phyloP scores from a whole-genome alignment of 192 early-diverging fungal species.

The Backusella parvicylindrica region DNA sequence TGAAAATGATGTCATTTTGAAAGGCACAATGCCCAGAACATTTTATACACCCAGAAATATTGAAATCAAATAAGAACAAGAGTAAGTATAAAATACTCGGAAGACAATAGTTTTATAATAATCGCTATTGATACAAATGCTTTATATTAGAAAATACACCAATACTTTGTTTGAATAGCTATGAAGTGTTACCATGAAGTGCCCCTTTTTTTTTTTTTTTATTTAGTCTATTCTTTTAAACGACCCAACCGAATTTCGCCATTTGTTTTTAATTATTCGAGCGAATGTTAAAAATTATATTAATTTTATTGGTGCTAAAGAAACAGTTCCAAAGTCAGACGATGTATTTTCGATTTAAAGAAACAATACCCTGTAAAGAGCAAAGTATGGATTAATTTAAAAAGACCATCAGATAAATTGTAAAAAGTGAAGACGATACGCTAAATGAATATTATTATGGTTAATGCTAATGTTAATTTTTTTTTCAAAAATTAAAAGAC shows the following conservation, averaged over 20 bases:
- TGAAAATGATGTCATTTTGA: neutral
- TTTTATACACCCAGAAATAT: neutral
- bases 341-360: neutral
- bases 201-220: neutral
- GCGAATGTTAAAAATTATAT: neutral
- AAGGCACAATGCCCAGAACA: neutral
- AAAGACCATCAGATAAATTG: no score
- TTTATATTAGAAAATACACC: neutral
- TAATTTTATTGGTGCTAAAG: neutral
- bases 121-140: neutral
- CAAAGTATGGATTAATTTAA: no score
- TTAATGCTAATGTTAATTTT: no score
- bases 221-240: neutral
- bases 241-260: neutral
- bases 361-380: no score
- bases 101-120: neutral
- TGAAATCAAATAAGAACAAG: neutral
- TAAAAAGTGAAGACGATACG: no score
- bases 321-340: neutral
- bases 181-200: neutral
- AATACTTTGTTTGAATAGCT: neutral
- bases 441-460: no score
- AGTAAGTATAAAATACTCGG: neutral
- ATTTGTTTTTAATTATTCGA: neutral
- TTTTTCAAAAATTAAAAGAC: no score